These are phyloP conservation scores for Ustilago cynodontis DNA, from an alignment of 1,284 basidiomycete species.

Conservation along the genomic window DNA sequence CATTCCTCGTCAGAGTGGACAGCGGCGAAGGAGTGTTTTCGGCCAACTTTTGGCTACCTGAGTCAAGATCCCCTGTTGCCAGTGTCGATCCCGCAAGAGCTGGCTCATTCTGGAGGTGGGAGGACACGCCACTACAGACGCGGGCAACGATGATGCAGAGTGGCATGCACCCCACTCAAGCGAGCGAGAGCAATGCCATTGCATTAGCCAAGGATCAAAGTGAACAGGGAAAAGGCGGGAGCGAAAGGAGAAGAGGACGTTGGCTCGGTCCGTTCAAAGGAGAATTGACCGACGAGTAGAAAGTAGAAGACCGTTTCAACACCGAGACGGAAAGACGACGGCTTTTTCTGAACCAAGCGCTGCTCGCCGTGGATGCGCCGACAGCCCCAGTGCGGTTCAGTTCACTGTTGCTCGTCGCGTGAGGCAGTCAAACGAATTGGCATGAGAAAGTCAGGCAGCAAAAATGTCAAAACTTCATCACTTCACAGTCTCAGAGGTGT, in stretches of 20 bases:
- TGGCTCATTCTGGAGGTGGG: conserved; percentile 1
- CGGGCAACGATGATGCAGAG: conserved; percentile 3
- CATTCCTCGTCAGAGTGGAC: background rate
- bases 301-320: conserved; percentile 17
- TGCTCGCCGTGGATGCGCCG: conserved; percentile 26
- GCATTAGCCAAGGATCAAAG: too few relatives aligned
- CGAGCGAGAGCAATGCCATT: background rate
- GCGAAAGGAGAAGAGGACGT: too few relatives aligned
- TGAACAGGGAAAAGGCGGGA: background rate
- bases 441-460: background rate
- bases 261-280: conserved; percentile 21
- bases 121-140: background rate
- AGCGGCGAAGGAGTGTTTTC: background rate
- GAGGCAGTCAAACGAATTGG: background rate
- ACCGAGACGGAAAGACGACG: conserved; percentile 28
- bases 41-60: conserved; percentile 2
- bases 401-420: background rate
- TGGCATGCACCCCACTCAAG: background rate
- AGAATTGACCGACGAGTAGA: conserved; percentile 20
- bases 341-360: conserved; percentile 6
- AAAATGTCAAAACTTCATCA: background rate
- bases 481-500: background rate
- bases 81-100: background rate
- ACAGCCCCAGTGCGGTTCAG: conserved; percentile 3
- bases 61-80: background rate